Percentiles rank a stretch among this genome's conserved stretches.
Conservation (phyloP, 2,329 filamentous ascomycete genomes). For the Epichloe hybrida region DNA sequence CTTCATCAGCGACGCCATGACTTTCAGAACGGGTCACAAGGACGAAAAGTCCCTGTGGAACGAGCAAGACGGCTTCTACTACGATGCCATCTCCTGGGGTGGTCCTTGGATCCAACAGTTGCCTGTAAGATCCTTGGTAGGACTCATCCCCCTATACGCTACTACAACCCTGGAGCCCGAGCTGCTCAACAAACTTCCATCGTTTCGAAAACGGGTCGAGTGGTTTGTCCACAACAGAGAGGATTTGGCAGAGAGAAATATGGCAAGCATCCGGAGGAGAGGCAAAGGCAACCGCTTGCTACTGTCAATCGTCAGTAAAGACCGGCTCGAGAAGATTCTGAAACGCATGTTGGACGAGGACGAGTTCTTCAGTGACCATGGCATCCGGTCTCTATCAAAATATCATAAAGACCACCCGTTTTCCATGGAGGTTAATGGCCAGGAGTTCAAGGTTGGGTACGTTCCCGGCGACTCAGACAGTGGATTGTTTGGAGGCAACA, state of each 20-base stretch:
- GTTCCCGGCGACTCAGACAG: conserved; percentile 94
- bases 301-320: conserved; percentile 81
- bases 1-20: conserved; percentile 96
- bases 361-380: conserved; percentile 82
- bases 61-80: conserved; percentile 93
- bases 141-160: conserved; percentile 84
- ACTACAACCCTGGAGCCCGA: conserved; percentile 88
- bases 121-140: conserved; percentile 81
- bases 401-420: conserved; percentile 82
- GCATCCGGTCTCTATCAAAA: conserved; percentile 85
- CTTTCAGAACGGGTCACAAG: conserved; percentile 55
- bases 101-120: conserved; percentile 88
- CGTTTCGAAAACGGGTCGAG: conserved; percentile 82
- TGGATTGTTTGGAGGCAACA: conserved; percentile 90
- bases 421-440: conserved; percentile 90
- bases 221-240: conserved; percentile 87
- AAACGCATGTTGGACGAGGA: conserved; percentile 86
- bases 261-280: conserved; percentile 81
- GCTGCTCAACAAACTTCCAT: conserved; percentile 78
- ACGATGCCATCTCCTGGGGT: conserved; percentile 94
- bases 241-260: conserved; percentile 83
- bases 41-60: conserved; percentile 86
- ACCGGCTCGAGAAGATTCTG: conserved; percentile 79
- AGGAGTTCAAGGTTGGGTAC: conserved; percentile 77
- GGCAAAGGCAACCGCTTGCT: conserved; percentile 83